phyloP scores from a whole-genome alignment of 345 rosid species.

The Lenwebbia sp. region DNA sequence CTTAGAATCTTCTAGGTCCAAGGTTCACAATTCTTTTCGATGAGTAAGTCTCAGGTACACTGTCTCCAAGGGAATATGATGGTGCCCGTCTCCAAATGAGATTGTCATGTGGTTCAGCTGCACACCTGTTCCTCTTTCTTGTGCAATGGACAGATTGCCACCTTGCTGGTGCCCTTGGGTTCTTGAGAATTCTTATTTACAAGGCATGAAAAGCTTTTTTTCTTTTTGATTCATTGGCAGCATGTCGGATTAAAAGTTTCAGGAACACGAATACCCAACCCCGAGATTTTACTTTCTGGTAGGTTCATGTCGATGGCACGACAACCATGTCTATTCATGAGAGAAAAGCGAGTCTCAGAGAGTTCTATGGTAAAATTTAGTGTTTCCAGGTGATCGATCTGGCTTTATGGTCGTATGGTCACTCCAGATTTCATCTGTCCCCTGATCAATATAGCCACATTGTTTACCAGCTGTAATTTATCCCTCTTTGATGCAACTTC shows the following conservation, averaged over 20 bases:
- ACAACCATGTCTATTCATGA: conserved; percentile 50
- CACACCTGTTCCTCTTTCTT: conserved; percentile 52
- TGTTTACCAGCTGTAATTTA: conserved; percentile 41
- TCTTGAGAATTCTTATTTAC: conserved; percentile 52
- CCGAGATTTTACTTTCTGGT: not conserved
- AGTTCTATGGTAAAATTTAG: conserved; percentile 42
- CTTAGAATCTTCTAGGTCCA: not conserved
- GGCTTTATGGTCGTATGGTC: not conserved
- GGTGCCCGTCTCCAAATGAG: conserved; percentile 36
- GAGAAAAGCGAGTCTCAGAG: conserved; percentile 49
- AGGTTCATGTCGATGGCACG: conserved; percentile 70
- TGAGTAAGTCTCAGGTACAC: no score
- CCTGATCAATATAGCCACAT: not conserved
- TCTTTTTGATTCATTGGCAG: not conserved
- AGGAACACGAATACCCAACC: not conserved
- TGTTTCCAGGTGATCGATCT: not conserved
- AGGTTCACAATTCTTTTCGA: not conserved
- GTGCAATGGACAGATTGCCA: conserved; percentile 66
- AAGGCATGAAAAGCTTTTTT: conserved; percentile 21
- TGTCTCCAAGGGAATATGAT: conserved; percentile 37
- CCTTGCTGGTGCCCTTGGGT: conserved; percentile 55
- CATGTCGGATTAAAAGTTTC: not conserved
- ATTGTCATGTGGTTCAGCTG: conserved; percentile 2
- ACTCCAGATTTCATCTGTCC: not conserved
- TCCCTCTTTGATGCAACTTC: conserved; percentile 56